phyloP scores from a whole-genome alignment of 1,284 basidiomycete species.

The Mycena citricolor region DNA sequence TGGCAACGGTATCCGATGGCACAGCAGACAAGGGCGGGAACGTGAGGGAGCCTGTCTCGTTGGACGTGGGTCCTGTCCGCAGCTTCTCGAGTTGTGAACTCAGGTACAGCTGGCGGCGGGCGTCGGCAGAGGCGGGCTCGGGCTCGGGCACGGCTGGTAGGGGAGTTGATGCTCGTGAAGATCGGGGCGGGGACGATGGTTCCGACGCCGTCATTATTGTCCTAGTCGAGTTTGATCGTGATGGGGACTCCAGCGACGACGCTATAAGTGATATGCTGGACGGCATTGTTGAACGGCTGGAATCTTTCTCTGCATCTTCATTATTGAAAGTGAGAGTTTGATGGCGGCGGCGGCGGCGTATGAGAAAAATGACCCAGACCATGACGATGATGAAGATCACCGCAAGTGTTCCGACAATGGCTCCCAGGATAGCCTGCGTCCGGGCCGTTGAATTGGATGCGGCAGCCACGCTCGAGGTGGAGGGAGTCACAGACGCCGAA shows the following conservation, averaged over 20 bases:
- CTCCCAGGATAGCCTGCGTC: slow-evolving; percentile 11
- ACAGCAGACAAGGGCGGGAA: background rate
- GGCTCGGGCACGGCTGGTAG: background rate
- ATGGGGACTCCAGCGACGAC: too few species aligned
- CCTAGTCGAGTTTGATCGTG: background rate
- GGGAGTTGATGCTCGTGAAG: background rate
- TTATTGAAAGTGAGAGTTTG: too few species aligned
- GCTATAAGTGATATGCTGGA: too few species aligned
- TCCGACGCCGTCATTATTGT: background rate
- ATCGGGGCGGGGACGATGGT: background rate
- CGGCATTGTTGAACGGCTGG: too few species aligned
- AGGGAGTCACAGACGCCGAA: too few species aligned
- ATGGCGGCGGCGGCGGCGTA: slow-evolving; percentile 11
- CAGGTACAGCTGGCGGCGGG: slow-evolving; percentile 13
- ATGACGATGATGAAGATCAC: slow-evolving; percentile 15
- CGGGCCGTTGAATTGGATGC: background rate
- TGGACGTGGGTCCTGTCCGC: background rate
- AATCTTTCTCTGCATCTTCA: too few species aligned
- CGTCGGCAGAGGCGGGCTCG: background rate
- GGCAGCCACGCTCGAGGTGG: too few species aligned
- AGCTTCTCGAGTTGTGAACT: slow-evolving; percentile 17
- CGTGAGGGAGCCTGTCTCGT: background rate
- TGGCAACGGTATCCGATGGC: background rate
- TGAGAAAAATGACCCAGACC: slow-evolving; percentile 11
- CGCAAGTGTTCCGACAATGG: slow-evolving; percentile 16